phyloP scores from a whole-genome alignment of 1,139 yeast species.

The Suhomyces bribrorum region DNA sequence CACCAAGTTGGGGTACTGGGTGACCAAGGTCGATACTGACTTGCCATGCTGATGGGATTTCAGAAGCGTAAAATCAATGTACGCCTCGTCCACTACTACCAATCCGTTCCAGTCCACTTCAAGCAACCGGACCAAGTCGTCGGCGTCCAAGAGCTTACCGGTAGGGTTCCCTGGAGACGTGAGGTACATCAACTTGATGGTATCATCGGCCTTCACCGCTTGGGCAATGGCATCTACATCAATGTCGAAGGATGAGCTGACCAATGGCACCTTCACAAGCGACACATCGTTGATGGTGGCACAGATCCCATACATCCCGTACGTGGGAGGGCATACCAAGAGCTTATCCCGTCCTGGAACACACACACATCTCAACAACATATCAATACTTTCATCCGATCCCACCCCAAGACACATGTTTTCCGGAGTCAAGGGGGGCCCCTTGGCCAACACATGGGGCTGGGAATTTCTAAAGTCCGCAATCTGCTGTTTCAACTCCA shows the following conservation, averaged over 20 bases:
- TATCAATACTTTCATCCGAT: slow-evolving; percentile 93
- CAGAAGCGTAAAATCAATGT: slow-evolving; percentile 70
- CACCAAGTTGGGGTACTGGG: slow-evolving; percentile 76
- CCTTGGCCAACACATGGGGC: slow-evolving; percentile 28
- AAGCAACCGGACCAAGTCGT: slow-evolving; percentile 53
- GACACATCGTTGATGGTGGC: slow-evolving; percentile 87
- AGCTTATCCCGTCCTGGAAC: slow-evolving; percentile 80
- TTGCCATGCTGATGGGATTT: slow-evolving; percentile 29
- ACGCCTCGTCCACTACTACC: slow-evolving; percentile 91
- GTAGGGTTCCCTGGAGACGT: slow-evolving; percentile 99
- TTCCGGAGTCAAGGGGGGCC: slow-evolving; percentile 48
- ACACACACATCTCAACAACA: slow-evolving; percentile 82
- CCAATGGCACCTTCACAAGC: slow-evolving; percentile 67
- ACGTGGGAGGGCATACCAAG: slow-evolving; percentile 90
- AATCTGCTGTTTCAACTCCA: slow-evolving; percentile 70
- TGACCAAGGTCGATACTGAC: slow-evolving; percentile 80
- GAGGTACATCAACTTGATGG: slow-evolving; percentile 72
- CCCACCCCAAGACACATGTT: slow-evolving; percentile 95
- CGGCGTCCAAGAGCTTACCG: slow-evolving; percentile 58
- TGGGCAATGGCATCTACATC: slow-evolving; percentile 56
- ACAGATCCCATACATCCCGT: slow-evolving; percentile 94
- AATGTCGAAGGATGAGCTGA: slow-evolving; percentile 62
- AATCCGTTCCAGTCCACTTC: slow-evolving; percentile 70
- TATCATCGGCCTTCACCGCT: slow-evolving; percentile 55
- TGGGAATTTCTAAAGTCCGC: slow-evolving; percentile 67